Evolutionary conservation across 1,284 basidiomycete species (phyloP).

Genomic region (Ganoderma lucidum): DNA sequence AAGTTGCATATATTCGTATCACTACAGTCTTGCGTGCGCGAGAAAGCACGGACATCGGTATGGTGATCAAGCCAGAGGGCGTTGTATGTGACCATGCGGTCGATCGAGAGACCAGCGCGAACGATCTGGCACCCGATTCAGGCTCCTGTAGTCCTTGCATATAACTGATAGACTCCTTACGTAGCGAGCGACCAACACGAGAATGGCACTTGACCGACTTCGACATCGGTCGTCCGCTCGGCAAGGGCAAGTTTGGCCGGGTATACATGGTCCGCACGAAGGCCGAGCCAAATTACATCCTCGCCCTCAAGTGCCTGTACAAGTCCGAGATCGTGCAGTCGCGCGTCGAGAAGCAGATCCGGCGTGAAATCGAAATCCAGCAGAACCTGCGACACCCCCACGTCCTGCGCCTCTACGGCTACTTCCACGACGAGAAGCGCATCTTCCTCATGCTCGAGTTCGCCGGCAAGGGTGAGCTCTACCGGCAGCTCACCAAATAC

Average conservation of each 20-base stretch:
- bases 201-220: constrained; percentile 90
- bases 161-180: not conserved
- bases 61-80: not conserved
- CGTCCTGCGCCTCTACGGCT: constrained; percentile 93
- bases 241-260: constrained; percentile 98
- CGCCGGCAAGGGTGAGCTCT: constrained; percentile 94
- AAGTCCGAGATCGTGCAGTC: constrained; percentile 94
- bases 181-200: constrained; percentile 72
- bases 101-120: not conserved
- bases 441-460: constrained; percentile 99
- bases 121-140: not conserved
- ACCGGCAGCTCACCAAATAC: constrained; percentile 91
- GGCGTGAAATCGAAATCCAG: constrained; percentile 99
- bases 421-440: constrained; percentile 98
- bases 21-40: not conserved
- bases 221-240: constrained; percentile 94
- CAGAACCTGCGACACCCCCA: constrained; percentile 97
- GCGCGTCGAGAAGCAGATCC: constrained; percentile 91
- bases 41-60: not conserved
- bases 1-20: not conserved
- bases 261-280: constrained; percentile 99
- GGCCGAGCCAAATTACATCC: constrained; percentile 86
- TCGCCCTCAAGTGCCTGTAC: constrained; percentile 97
- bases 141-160: not conserved
- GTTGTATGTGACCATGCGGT: not conserved